Conservation (phyloP, 2,329 filamentous ascomycete genomes). For the Aspergillus fijiensis region DNA sequence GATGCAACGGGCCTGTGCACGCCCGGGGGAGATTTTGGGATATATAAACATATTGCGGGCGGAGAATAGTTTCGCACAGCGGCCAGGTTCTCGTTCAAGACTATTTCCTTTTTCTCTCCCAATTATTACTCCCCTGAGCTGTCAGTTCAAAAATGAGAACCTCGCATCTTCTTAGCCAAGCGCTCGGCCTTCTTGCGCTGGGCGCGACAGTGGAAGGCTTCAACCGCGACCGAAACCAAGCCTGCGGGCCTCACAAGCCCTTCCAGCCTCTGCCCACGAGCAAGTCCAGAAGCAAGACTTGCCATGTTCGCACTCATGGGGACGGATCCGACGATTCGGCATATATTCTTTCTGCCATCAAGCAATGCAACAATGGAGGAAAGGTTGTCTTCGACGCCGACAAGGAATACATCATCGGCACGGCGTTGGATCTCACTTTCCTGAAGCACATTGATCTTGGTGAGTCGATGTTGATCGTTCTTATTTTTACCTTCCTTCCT, state of each 20-base stretch:
- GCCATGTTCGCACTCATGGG: slow-evolving; percentile 29
- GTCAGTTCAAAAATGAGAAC: slow-evolving; percentile 25
- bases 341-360: slow-evolving; percentile 55
- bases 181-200: slow-evolving; percentile 24
- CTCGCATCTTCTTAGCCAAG: slow-evolving; percentile 23
- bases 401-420: slow-evolving; percentile 61
- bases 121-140: not conserved
- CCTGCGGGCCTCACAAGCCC: slow-evolving; percentile 29
- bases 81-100: not conserved
- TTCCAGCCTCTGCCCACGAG: slow-evolving; percentile 32
- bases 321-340: slow-evolving; percentile 49
- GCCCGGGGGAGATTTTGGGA: too few relatives aligned
- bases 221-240: slow-evolving; percentile 23
- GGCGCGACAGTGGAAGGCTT: slow-evolving; percentile 20
- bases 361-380: slow-evolving; percentile 63
- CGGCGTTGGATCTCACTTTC: slow-evolving; percentile 65
- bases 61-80: not conserved
- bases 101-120: not conserved
- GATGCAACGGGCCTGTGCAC: not conserved
- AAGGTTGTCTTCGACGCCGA: slow-evolving; percentile 59
- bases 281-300: slow-evolving; percentile 26
- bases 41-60: not conserved
- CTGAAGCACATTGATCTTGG: slow-evolving; percentile 63
- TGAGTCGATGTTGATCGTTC: slow-evolving; percentile 24
- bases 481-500: not conserved